Evolutionary conservation across 768 basidiomycete genomes (phyloP).

Genomic region (Piloderma croceum): DNA sequence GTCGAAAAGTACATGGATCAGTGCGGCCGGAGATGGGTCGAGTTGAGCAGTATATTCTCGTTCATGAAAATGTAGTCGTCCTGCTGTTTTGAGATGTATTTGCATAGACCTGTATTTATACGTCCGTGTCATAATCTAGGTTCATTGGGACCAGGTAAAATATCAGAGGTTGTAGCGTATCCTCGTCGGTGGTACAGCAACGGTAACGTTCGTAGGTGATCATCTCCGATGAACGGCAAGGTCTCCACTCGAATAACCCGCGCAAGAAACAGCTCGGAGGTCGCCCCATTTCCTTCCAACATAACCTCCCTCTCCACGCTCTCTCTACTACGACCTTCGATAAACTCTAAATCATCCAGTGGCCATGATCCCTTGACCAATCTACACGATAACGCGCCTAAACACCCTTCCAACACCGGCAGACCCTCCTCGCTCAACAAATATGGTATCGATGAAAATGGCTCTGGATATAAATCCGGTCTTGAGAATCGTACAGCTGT

Average conservation of each 20-base stretch:
- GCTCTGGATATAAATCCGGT: slow-evolving; percentile 59
- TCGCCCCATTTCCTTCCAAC: slow-evolving; percentile 27
- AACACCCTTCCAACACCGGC: slow-evolving; percentile 50
- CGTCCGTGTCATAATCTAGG: background rate
- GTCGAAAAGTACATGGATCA: slow-evolving; percentile 80
- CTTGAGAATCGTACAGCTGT: slow-evolving; percentile 68
- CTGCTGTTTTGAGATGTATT: slow-evolving; percentile 1
- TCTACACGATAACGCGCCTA: slow-evolving; percentile 72
- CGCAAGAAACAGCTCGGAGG: slow-evolving; percentile 56
- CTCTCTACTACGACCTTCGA: slow-evolving; percentile 21
- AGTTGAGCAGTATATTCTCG: slow-evolving; percentile 73
- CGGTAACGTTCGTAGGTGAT: slow-evolving; percentile 26
- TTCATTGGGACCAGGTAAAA: background rate
- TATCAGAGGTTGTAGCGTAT: slow-evolving; percentile 34
- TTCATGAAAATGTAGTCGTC: slow-evolving; percentile 58
- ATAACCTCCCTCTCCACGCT: slow-evolving; percentile 6
- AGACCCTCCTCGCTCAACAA: slow-evolving; percentile 45
- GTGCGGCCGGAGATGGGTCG: slow-evolving; percentile 88
- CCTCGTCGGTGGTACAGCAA: slow-evolving; percentile 40
- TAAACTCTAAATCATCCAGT: slow-evolving; percentile 47
- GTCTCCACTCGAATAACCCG: slow-evolving; percentile 46
- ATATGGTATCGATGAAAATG: slow-evolving; percentile 42
- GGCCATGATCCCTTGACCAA: slow-evolving; percentile 58
- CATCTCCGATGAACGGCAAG: slow-evolving; percentile 13
- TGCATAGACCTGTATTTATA: background rate